These are phyloP conservation scores for Monilinia aucupariae DNA, from an alignment of 2,329 filamentous ascomycete species.

Conservation along the genomic window DNA sequence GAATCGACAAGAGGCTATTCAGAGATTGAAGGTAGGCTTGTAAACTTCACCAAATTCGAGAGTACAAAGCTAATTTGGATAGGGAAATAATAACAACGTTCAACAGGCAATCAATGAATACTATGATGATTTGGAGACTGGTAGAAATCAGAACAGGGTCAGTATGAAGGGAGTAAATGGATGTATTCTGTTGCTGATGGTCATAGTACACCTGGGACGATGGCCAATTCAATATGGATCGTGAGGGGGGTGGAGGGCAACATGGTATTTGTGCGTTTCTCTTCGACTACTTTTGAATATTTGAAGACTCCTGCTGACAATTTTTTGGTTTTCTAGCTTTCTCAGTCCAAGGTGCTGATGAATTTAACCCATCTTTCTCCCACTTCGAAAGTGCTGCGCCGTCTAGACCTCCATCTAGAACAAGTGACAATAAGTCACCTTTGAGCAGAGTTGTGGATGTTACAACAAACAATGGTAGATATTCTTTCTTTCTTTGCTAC, in stretches of 20 bases:
- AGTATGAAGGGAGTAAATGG: background rate
- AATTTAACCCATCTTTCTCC: constrained; percentile 10
- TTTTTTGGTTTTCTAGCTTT: constrained; percentile 4
- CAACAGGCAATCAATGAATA: constrained; percentile 48
- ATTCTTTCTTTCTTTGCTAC: background rate
- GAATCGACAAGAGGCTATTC: constrained; percentile 13
- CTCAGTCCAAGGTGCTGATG: constrained; percentile 17
- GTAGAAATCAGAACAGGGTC: constrained; percentile 36
- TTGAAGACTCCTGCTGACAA: background rate
- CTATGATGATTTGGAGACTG: constrained; percentile 42
- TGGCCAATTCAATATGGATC: constrained; percentile 45
- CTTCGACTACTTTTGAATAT: background rate
- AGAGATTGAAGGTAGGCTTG: constrained; percentile 10
- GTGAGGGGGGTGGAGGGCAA: constrained; percentile 43
- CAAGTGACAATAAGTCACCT: constrained; percentile 51
- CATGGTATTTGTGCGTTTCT: constrained; percentile 42
- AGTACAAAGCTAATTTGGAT: constrained; percentile 20
- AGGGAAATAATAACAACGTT: constrained; percentile 44
- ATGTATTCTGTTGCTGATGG: background rate
- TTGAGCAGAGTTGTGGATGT: constrained; percentile 48
- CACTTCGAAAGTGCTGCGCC: constrained; percentile 19
- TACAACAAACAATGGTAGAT: constrained; percentile 37
- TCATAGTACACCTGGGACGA: constrained; percentile 51
- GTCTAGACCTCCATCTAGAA: constrained; percentile 58
- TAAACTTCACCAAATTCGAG: background rate